Evolutionary conservation across 2,329 filamentous ascomycete species (phyloP).

Genomic region (Mycosphaerella arachidis): DNA sequence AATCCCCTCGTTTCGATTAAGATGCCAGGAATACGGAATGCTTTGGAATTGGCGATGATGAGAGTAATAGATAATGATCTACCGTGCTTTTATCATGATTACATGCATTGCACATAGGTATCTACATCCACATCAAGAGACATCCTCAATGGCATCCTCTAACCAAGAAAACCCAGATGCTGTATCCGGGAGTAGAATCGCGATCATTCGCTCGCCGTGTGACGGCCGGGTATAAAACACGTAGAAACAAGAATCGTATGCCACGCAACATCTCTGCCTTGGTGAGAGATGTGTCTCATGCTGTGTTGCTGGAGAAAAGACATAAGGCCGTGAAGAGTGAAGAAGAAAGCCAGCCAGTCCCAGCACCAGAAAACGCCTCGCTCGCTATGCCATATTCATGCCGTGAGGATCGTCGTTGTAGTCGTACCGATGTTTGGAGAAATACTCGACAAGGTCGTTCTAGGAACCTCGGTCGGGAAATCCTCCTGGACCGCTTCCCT

Average conservation of each 20-base stretch:
- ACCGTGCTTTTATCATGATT: neutral
- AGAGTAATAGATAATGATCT: too few species aligned
- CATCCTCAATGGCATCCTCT: neutral
- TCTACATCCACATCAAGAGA: neutral
- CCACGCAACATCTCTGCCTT: neutral
- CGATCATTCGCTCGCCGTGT: neutral
- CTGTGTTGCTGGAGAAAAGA: slow-evolving; percentile 1
- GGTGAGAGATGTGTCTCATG: neutral
- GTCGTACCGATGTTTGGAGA: slow-evolving; percentile 15
- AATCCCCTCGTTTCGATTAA: too few species aligned
- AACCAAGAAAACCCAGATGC: neutral
- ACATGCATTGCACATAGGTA: neutral
- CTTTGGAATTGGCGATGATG: too few species aligned
- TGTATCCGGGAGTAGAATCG: neutral
- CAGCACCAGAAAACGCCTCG: slow-evolving; percentile 3
- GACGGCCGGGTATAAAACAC: slow-evolving; percentile 9
- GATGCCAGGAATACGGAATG: too few species aligned
- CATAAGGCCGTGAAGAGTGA: neutral
- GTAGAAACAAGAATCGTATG: neutral
- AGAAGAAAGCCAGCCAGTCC: neutral
- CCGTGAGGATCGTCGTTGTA: slow-evolving; percentile 5
- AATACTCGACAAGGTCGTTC: slow-evolving; percentile 5
- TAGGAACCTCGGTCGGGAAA: slow-evolving; percentile 14
- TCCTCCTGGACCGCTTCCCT: slow-evolving; percentile 23
- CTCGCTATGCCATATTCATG: slow-evolving; percentile 8